Evolutionary conservation across 106 monocot genomes (phyloP).

Genomic region (Phalaenopsis equestris): DNA sequence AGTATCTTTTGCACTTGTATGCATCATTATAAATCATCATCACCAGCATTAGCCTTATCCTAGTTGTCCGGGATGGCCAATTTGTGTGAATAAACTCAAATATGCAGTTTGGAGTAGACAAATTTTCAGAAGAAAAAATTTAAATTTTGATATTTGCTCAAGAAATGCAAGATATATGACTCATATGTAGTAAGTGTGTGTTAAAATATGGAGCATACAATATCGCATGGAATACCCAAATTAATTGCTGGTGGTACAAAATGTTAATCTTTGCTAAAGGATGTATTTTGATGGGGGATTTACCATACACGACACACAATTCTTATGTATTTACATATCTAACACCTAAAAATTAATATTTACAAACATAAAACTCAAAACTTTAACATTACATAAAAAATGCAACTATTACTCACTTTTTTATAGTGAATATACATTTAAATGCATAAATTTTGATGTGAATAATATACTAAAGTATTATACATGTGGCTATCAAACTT

Average conservation of each 20-base stretch:
- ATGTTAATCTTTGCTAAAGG: not conserved
- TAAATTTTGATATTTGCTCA: not conserved
- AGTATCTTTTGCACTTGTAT: not conserved
- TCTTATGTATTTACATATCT: too few species aligned
- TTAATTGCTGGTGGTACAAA: not conserved
- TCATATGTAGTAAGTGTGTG: not conserved
- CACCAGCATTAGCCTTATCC: not conserved
- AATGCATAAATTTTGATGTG: too few species aligned
- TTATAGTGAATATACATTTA: too few species aligned
- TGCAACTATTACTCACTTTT: too few species aligned
- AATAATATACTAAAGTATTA: too few species aligned
- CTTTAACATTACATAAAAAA: too few species aligned
- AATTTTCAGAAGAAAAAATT: not conserved
- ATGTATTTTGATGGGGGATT: not conserved
- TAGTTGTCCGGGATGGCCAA: not conserved
- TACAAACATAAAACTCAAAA: too few species aligned
- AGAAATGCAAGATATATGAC: not conserved
- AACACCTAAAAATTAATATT: too few species aligned
- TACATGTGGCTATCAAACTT: too few species aligned
- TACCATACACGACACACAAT: not conserved
- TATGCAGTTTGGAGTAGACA: not conserved
- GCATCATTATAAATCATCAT: not conserved
- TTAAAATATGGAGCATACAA: not conserved
- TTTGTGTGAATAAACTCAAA: slow-evolving; percentile 2
- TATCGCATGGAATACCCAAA: not conserved